A percentile compares a stretch with the other conserved stretches of the same genome.
These are phyloP conservation scores for Amanita subjunquillea DNA, from an alignment of 768 basidiomycete species.

Conservation along the genomic window DNA sequence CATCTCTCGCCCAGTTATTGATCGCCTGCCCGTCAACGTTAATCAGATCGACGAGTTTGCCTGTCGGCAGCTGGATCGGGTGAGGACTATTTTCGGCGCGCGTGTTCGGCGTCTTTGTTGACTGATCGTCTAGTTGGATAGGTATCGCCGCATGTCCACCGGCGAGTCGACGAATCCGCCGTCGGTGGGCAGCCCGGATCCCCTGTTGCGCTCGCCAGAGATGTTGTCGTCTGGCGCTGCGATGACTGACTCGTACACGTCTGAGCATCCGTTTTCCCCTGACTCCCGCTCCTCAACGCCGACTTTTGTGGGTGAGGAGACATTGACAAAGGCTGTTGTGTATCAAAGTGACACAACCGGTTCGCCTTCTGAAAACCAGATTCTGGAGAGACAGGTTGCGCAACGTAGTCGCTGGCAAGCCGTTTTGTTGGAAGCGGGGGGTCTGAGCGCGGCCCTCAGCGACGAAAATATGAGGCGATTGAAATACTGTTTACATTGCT, in stretches of 20 bases:
- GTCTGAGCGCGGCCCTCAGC: conserved; percentile 78
- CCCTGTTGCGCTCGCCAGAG: neutral
- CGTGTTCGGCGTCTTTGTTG: neutral
- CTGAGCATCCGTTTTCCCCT: conserved; percentile 20
- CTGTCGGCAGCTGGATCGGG: conserved; percentile 77
- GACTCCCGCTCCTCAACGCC: conserved; percentile 19
- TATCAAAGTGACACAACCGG: neutral
- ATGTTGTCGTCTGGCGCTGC: conserved; percentile 11
- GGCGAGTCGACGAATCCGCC: conserved; percentile 13
- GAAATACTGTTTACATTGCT: conserved; percentile 81
- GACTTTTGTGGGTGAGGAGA: conserved; percentile 10
- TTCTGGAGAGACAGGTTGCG: conserved; percentile 40
- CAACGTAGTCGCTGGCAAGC: conserved; percentile 81
- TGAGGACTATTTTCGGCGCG: conserved; percentile 25
- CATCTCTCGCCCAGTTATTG: conserved; percentile 74
- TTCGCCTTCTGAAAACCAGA: neutral
- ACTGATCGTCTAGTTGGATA: conserved; percentile 28
- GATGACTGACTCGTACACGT: conserved; percentile 22
- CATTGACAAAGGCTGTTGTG: neutral
- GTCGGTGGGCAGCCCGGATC: neutral
- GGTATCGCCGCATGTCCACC: conserved; percentile 33
- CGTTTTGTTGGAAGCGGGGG: conserved; percentile 77
- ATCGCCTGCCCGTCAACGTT: conserved; percentile 64
- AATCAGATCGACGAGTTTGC: conserved; percentile 81
- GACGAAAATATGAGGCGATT: conserved; percentile 85